phyloP scores from a whole-genome alignment of 1,284 basidiomycete species.

The Fistulinella cinereoalba region DNA sequence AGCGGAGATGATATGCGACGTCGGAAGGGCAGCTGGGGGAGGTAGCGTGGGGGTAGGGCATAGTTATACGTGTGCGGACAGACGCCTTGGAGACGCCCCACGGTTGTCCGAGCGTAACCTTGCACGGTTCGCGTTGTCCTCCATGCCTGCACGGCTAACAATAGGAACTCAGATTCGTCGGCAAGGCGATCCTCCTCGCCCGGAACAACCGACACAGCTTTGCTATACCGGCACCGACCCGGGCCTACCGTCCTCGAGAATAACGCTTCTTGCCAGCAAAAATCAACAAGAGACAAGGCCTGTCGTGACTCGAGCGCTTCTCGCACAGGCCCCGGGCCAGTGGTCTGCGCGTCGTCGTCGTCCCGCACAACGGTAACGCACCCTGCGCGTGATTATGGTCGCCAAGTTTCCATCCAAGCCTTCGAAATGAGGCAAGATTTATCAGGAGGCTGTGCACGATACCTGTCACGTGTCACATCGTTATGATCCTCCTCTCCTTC shows the following conservation, averaged over 20 bases:
- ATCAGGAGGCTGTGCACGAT: neutral
- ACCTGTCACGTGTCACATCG: slow-evolving; percentile 18
- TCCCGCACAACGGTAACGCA: neutral
- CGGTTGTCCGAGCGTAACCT: slow-evolving; percentile 45
- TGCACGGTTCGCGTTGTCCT: slow-evolving; percentile 35
- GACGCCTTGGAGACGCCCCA: slow-evolving; percentile 36
- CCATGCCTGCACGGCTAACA: slow-evolving; percentile 34
- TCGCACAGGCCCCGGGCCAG: neutral
- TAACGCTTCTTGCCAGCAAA: no score
- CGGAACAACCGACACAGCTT: slow-evolving; percentile 22
- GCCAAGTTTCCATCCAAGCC: neutral
- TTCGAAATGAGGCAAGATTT: neutral
- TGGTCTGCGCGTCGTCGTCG: neutral
- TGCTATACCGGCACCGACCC: slow-evolving; percentile 21
- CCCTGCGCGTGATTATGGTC: no score
- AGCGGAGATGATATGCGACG: slow-evolving; percentile 29
- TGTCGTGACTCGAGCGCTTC: no score
- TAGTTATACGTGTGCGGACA: slow-evolving; percentile 28
- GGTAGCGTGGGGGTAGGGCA: slow-evolving; percentile 14
- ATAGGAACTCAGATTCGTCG: slow-evolving; percentile 32
- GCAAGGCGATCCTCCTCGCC: slow-evolving; percentile 33
- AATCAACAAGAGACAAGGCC: no score
- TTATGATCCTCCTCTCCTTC: neutral
- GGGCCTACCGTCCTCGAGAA: slow-evolving; percentile 2
- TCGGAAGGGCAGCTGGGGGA: slow-evolving; percentile 23